These are phyloP conservation scores for Ampelomyces quisqualis DNA, from an alignment of 2,329 filamentous ascomycete species.

Conservation along the genomic window DNA sequence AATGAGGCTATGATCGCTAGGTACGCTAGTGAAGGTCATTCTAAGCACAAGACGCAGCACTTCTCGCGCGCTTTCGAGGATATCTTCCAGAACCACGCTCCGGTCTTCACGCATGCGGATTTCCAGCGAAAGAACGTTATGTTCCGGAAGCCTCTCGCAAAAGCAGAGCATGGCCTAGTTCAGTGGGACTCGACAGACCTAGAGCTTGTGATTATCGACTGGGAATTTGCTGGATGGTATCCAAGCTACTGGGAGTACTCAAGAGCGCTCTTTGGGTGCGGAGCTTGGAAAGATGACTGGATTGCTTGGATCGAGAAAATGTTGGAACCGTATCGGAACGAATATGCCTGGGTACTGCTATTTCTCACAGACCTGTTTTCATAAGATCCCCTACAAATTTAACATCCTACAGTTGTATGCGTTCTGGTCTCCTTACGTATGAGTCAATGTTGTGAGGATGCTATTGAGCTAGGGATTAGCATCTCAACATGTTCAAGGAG, in stretches of 20 bases:
- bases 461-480: not conserved
- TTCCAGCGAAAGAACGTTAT: slow-evolving; percentile 13
- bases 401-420: not conserved
- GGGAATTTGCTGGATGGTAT: slow-evolving; percentile 46
- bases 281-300: slow-evolving; percentile 42
- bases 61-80: slow-evolving; percentile 14
- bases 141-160: slow-evolving; percentile 5
- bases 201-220: slow-evolving; percentile 44
- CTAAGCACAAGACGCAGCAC: slow-evolving; percentile 13
- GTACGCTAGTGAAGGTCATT: slow-evolving; percentile 7
- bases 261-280: slow-evolving; percentile 36
- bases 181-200: slow-evolving; percentile 8
- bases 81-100: slow-evolving; percentile 5
- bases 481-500: not conserved
- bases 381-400: not conserved
- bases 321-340: slow-evolving; percentile 33
- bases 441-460: not conserved
- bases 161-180: not conserved
- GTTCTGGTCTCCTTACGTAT: not conserved
- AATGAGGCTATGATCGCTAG: slow-evolving; percentile 15
- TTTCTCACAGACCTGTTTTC: not conserved
- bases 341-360: slow-evolving; percentile 11
- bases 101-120: slow-evolving; percentile 14
- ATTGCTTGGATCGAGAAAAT: slow-evolving; percentile 32
- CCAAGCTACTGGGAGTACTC: slow-evolving; percentile 48